Base-by-base conservation (phyloP, 306 rosid species). In the Lagenaria siceraria region DNA sequence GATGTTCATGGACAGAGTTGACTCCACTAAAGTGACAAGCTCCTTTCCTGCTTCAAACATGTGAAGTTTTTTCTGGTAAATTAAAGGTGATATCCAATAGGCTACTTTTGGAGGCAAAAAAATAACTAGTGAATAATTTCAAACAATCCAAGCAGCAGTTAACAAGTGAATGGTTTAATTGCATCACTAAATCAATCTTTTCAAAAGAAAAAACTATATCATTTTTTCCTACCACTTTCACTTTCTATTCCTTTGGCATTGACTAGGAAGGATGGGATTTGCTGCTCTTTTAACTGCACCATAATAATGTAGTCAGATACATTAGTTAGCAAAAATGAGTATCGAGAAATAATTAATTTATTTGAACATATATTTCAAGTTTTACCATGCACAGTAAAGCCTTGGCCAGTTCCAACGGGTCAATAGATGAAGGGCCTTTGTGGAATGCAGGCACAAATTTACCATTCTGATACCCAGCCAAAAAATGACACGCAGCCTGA, bases 401-500 rank as follows among this genome's bases (percentile, higher is more conserved):
- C 75, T 78, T 79, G 22, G 87, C 81, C 59, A 83, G 80, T 64
- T 82, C 87, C 76, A 82, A 63, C 0, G 80, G 84, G 51, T 83
- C 84, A 77, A 79, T 21, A 27, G 82, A 74, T 75, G 81, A 81
- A 74, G 80, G 82, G 38, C 68, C 78, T 9, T 77, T 65, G 82
- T 36, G 78, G 74, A 81, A 87, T 46, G 82, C 85, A 68, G 88
- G 85, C 65, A 81, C 56, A 64, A 87, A 84, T 62, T 84, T 87
- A 78, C 90, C 85, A 69, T 83, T 79, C 65, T 83, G 90, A 81
- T 85, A 81, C 65, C 88, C 85, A 21, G 87, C 85, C 55, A 87
- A 61, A 73, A 84, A 83, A 76, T 87, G 90, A 79, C 79, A 87
- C 27, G 88, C 90, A 27, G 87, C 90, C 77, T 85, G 90, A 42